phyloP scores from a whole-genome alignment of 345 rosid genomes.

The Nephelium lappaceum region DNA sequence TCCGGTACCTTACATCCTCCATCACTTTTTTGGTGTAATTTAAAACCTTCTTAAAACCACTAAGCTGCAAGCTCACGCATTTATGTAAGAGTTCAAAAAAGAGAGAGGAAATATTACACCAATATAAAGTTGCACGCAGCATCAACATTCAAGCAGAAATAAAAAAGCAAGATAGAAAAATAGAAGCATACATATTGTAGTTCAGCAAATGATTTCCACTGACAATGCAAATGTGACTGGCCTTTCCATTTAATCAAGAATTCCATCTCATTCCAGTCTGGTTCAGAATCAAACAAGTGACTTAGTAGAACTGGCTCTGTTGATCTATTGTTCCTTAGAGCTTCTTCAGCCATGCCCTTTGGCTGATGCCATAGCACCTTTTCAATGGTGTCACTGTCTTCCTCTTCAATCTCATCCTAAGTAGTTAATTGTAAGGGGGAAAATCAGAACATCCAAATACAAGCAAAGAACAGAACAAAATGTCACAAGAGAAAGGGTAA shows the following conservation, averaged over 20 bases:
- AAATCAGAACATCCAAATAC: conserved; percentile 6
- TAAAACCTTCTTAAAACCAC: conserved; percentile 94
- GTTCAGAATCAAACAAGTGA: conserved; percentile 74
- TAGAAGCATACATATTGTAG: conserved; percentile 74
- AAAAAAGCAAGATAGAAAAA: not conserved
- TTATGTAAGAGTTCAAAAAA: not conserved
- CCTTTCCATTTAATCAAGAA: conserved; percentile 99
- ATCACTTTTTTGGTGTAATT: conserved; percentile 88
- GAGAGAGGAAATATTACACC: not conserved
- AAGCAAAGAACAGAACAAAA: not conserved
- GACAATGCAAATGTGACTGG: conserved; percentile 98
- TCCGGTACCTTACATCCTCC: conserved; percentile 85
- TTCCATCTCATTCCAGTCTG: conserved; percentile 91
- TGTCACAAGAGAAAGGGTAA: not conserved
- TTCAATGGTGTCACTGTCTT: conserved; percentile 94
- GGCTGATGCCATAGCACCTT: conserved; percentile 98
- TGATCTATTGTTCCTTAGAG: conserved; percentile 56
- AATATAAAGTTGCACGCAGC: not conserved
- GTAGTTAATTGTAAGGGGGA: conserved; percentile 16
- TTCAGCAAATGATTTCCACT: conserved; percentile 85
- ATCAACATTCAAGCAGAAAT: not conserved
- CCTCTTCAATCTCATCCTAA: conserved; percentile 95
- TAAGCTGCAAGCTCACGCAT: conserved; percentile 63
- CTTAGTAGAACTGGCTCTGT: conserved; percentile 71
- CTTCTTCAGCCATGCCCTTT: conserved; percentile 80